Evolutionary conservation across 352 stramenopile species (phyloP).

Genomic region (Globisporangium cylindrosporum): DNA sequence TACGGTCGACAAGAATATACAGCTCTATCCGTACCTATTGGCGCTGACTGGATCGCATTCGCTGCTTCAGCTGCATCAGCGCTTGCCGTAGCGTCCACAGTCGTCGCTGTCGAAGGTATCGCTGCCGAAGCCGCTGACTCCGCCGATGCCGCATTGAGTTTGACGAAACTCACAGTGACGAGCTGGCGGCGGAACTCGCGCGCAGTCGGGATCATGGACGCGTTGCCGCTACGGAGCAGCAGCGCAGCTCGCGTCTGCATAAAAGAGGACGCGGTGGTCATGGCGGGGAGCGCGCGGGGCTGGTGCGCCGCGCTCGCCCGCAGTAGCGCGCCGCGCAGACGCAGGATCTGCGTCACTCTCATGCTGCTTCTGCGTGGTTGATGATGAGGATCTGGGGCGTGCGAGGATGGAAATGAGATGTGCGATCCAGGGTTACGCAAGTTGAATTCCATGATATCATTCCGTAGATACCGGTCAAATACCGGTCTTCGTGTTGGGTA

Average conservation of each 20-base stretch:
- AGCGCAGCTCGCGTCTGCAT: neutral
- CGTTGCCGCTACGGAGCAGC: slow-evolving; percentile 4
- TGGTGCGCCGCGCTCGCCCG: neutral
- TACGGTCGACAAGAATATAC: neutral
- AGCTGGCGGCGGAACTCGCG: slow-evolving; percentile 9
- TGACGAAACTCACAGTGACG: neutral
- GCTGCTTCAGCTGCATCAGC: neutral
- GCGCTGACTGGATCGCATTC: neutral
- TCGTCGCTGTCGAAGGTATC: too few species aligned
- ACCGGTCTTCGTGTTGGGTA: too few species aligned
- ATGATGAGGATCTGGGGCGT: neutral
- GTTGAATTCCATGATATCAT: neutral
- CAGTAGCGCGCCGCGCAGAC: slow-evolving; percentile 5
- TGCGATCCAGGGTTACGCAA: neutral
- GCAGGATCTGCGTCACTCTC: slow-evolving; percentile 12
- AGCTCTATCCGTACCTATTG: neutral
- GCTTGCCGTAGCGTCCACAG: neutral
- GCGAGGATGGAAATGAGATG: slow-evolving; percentile 5
- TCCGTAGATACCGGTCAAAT: too few species aligned
- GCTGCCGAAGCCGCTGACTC: too few species aligned
- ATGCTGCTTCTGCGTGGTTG: slow-evolving; percentile 3
- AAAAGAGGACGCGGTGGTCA: neutral
- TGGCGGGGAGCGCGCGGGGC: neutral
- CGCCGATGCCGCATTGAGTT: neutral
- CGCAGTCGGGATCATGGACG: neutral